These are phyloP conservation scores for Neocatenulostroma microsporum DNA, from an alignment of 2,329 filamentous ascomycete species.

Conservation along the genomic window DNA sequence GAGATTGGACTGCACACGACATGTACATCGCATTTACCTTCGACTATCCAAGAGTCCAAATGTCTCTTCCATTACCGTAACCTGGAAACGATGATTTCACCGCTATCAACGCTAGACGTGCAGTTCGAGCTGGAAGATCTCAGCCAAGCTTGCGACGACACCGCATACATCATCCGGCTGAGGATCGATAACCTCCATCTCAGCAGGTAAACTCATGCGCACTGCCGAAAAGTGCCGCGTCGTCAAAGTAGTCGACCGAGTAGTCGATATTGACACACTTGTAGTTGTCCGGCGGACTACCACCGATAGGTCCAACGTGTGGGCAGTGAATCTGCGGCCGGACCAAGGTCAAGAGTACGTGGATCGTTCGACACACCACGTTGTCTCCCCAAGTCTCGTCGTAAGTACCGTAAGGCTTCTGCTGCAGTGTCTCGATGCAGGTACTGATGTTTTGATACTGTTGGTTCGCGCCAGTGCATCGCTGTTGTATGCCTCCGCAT, in stretches of 20 bases:
- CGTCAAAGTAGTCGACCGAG: slow-evolving; percentile 22
- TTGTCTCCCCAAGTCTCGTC: slow-evolving; percentile 35
- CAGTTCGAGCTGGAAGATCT: too few species aligned
- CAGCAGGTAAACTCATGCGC: slow-evolving; percentile 3
- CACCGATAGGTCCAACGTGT: slow-evolving; percentile 25
- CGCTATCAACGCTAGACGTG: too few species aligned
- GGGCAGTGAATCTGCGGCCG: slow-evolving; percentile 25
- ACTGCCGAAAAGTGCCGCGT: slow-evolving; percentile 14
- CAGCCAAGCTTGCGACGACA: too few species aligned
- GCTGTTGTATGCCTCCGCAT: slow-evolving; percentile 29
- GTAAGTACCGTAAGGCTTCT: neutral
- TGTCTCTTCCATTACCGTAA: too few species aligned
- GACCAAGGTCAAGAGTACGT: slow-evolving; percentile 31
- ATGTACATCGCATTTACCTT: too few species aligned
- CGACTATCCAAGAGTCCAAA: too few species aligned
- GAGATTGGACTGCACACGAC: too few species aligned
- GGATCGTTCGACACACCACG: slow-evolving; percentile 37
- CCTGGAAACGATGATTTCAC: too few species aligned
- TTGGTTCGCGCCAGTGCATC: slow-evolving; percentile 31
- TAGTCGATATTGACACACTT: slow-evolving; percentile 26
- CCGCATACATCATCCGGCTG: too few species aligned
- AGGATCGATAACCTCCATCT: too few species aligned
- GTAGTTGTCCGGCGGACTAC: slow-evolving; percentile 9
- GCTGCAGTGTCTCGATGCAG: neutral
- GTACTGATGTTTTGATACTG: slow-evolving; percentile 27